Evolutionary conservation across 1,139 yeast genomes (phyloP).

Genomic region (Kazachstania sp.): DNA sequence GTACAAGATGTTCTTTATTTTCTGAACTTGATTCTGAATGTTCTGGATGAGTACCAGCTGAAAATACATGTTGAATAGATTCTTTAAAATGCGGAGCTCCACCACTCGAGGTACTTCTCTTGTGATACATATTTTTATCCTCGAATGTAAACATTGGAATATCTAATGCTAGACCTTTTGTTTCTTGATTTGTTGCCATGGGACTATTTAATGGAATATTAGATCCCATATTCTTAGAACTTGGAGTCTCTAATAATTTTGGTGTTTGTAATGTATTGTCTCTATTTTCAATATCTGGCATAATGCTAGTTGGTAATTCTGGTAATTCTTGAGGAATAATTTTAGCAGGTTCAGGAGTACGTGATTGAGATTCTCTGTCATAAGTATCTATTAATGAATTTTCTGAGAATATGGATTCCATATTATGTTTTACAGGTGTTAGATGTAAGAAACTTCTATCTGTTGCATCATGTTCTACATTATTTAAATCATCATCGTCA

Average conservation of each 20-base stretch:
- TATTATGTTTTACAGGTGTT: conserved; percentile 2
- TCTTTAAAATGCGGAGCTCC: not conserved
- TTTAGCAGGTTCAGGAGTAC: not conserved
- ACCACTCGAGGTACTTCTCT: not conserved
- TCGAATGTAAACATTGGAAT: not conserved
- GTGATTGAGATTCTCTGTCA: not conserved
- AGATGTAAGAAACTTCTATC: conserved; percentile 2
- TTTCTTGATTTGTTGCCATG: not conserved
- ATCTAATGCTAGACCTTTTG: conserved; percentile 3
- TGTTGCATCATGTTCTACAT: conserved; percentile 1
- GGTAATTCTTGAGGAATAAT: not conserved
- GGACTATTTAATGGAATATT: conserved; percentile 3
- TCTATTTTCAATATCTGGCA: not conserved
- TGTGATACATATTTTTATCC: not conserved
- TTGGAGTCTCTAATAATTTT: not conserved
- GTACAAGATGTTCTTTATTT: not conserved
- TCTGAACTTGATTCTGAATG: not conserved
- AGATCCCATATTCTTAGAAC: not conserved
- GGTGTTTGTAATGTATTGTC: not conserved
- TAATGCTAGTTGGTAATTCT: not conserved
- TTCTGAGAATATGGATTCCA: conserved; percentile 3
- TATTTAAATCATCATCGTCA: not conserved
- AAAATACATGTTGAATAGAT: not conserved
- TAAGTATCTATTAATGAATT: conserved; percentile 1
- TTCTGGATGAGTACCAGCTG: not conserved